Percentiles rank a stretch among this genome's conserved stretches.
phyloP scores from a whole-genome alignment of 768 basidiomycete species.

The Kwoniella shandongensis region DNA sequence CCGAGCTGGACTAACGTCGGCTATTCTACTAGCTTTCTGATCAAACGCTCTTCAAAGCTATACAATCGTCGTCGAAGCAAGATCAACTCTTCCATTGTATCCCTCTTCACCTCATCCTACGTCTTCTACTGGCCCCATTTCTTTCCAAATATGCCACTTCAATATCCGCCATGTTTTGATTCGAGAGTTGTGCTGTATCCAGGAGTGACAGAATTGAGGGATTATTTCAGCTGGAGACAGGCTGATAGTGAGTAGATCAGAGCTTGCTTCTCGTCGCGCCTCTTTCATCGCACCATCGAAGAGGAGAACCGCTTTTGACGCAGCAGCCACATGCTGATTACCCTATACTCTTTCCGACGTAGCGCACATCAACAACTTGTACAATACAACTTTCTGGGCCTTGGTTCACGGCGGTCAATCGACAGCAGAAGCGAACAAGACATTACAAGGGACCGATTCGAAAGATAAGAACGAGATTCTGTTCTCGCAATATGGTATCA shows the following conservation, averaged over 20 bases:
- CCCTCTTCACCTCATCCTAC: conserved; percentile 86
- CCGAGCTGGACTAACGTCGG: not conserved
- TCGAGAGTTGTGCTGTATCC: conserved; percentile 85
- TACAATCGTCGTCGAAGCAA: conserved; percentile 85
- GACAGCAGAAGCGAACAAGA: conserved; percentile 75
- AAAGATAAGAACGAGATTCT: conserved; percentile 89
- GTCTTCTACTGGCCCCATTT: conserved; percentile 79
- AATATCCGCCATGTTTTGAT: conserved; percentile 90
- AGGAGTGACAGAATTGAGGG: conserved; percentile 66
- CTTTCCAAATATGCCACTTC: conserved; percentile 65
- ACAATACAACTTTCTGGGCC: conserved; percentile 96
- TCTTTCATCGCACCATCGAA: too few species aligned
- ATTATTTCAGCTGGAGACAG: conserved; percentile 96
- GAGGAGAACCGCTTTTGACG: too few species aligned
- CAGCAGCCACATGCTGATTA: not conserved
- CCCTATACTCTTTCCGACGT: conserved; percentile 18
- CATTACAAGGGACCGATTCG: conserved; percentile 84
- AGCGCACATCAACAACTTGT: conserved; percentile 98
- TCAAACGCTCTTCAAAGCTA: conserved; percentile 69
- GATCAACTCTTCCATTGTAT: conserved; percentile 76
- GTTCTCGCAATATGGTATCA: conserved; percentile 75
- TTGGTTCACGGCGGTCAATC: conserved; percentile 79
- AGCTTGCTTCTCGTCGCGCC: too few species aligned
- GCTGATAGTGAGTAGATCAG: conserved; percentile 71
- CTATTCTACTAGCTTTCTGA: conserved; percentile 67